Base-by-base conservation (phyloP, 495 filamentous ascomycete genomes). In the Neurospora discreta region DNA sequence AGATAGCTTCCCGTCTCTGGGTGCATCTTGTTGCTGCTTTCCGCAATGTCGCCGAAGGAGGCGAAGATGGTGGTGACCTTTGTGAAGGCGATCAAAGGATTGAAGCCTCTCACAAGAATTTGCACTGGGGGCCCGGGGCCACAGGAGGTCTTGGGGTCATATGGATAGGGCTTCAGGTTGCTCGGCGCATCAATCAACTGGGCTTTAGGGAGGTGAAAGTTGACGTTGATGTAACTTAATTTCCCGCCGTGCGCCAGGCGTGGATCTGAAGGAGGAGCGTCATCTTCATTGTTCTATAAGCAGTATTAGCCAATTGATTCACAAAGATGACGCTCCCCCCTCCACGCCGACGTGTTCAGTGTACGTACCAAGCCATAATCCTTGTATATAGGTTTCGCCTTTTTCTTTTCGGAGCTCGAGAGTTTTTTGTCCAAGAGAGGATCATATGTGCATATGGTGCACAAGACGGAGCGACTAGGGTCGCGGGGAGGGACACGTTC, bases 1-100 rank as follows among this genome's bases (percentile, higher is more conserved):
- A 99, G 87, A 74, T 93, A 95, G 72, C 91, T 96, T 13, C 95
- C 96, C 18, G 93, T 98, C 44, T 92, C 90, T 7, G 95, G 95
- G 79, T 98, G 91, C 69, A 94, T 93, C 78, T 94, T 92, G 76
- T 97, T 97, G 74, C 91, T 92, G 72, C 95, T 90, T 74, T 93
- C 91, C 42, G 90, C 89, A 69, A 99, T 91, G 68, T 97, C 93
- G 68, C 95, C 95, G 82, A 91, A 98, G 40, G 88, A 89, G 30
- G 92, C 88, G 75, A 98, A 98, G 26, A 93, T 85, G 33, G 90
- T 89, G n/a, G 84, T 88, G 44, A 98, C 87, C 70, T 93, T 92
- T 69, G 89, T 87, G 73, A 94, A 89, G 20, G 91, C 86, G 10
- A 90, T 91, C 73, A 99, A 82, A 7, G 95, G 93, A 80, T 98